Conservation (phyloP, 75 land plant genomes). For the Azolla pinnata region DNA sequence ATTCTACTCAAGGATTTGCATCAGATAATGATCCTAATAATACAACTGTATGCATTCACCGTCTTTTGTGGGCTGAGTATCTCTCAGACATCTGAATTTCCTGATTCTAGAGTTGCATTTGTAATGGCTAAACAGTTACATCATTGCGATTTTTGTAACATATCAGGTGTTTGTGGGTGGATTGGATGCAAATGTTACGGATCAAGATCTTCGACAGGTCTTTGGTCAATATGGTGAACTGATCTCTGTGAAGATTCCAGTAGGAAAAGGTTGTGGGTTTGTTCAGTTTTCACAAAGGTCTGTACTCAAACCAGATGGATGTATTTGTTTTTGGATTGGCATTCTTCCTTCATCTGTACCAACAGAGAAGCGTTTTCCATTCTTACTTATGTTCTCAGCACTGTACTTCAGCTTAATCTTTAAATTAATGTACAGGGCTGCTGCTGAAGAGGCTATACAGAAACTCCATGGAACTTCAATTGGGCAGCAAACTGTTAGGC, state of each 20-base stretch:
- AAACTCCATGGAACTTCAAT: conserved; percentile 66
- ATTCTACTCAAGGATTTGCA: conserved; percentile 35
- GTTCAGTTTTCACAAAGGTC: conserved; percentile 86
- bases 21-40: conserved; percentile 55
- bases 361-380: neutral
- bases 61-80: neutral
- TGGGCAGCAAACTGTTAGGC: conserved; percentile 73
- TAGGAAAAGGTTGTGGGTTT: conserved; percentile 91
- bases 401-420: neutral
- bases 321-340: neutral
- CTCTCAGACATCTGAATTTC: neutral
- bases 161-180: conserved; percentile 92
- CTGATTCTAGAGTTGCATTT: too few species aligned
- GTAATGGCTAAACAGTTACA: too few species aligned
- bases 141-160: conserved; percentile 1
- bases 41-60: conserved; percentile 57
- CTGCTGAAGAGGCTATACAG: conserved; percentile 84
- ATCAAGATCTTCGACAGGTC: conserved; percentile 66
- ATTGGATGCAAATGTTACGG: conserved; percentile 61
- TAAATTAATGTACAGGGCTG: conserved; percentile 34
- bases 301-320: neutral
- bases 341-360: neutral
- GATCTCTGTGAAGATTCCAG: conserved; percentile 83
- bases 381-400: neutral
- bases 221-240: conserved; percentile 83